Percentiles rank a stretch among this genome's conserved stretches.
These are phyloP conservation scores for Spirogloea muscicola DNA, from an alignment of 139 green algal species.

Conservation along the genomic window DNA sequence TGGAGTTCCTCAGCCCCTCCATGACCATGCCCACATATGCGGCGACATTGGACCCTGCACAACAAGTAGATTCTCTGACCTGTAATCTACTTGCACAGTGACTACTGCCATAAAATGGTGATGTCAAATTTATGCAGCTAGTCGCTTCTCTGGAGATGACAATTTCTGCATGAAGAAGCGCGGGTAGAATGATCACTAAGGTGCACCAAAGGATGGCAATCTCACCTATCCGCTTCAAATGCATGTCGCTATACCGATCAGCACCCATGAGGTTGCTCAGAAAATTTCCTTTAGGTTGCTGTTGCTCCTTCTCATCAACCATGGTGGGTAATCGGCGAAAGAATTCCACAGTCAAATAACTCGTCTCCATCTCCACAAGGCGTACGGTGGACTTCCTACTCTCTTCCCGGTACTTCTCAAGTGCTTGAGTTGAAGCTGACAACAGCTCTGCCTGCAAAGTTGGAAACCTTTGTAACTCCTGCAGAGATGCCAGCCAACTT, in stretches of 20 bases:
- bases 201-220: no score
- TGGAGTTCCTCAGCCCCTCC: conserved; percentile 22
- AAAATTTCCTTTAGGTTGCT: no score
- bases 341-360: conserved; percentile 47
- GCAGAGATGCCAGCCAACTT: no score
- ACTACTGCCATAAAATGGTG: neutral
- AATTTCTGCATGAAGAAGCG: no score
- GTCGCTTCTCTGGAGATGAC: neutral
- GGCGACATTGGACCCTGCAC: conserved; percentile 23
- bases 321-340: conserved; percentile 34
- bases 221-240: conserved; percentile 22
- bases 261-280: no score
- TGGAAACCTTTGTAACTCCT: conserved; percentile 39
- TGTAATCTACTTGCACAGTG: neutral
- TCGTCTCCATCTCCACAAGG: conserved; percentile 50
- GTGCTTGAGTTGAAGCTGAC: neutral
- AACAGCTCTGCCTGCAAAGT: conserved; percentile 25
- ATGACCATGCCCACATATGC: conserved; percentile 41
- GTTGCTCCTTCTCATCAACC: no score
- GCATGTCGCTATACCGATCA: conserved; percentile 17
- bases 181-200: no score
- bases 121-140: neutral
- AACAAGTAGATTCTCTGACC: neutral
- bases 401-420: conserved; percentile 38
- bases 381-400: conserved; percentile 14